Conservation (phyloP, 139 green algal species). For the Yamagishiella unicocca region DNA sequence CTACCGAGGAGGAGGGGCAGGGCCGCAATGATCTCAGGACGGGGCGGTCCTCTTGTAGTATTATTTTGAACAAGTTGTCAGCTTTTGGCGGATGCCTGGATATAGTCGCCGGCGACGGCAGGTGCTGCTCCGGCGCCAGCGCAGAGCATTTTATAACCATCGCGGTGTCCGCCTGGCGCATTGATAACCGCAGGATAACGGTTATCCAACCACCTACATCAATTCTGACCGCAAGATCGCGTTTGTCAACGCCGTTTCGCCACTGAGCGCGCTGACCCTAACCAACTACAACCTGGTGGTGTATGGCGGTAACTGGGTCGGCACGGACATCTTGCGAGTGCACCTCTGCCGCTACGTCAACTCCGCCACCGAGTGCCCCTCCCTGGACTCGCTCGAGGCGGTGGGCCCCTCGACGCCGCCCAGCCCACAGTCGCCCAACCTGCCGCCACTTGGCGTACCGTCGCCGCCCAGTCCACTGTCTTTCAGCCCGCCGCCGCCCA, state of each 20-base stretch:
- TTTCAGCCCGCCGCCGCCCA: not conserved
- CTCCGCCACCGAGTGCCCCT: not conserved
- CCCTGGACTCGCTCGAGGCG: not conserved
- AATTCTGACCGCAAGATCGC: not conserved
- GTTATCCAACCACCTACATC: constrained; percentile 1
- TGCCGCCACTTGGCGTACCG: not conserved
- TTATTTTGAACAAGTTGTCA: not conserved
- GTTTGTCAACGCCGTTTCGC: not conserved
- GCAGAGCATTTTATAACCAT: not conserved
- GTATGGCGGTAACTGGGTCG: constrained; percentile 4
- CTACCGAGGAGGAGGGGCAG: too few relatives aligned
- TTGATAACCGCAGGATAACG: not conserved
- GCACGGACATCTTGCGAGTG: constrained; percentile 1
- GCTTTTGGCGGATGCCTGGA: not conserved
- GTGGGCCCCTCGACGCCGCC: not conserved
- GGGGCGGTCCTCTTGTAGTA: not conserved
- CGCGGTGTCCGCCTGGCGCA: not conserved
- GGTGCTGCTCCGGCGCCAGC: not conserved
- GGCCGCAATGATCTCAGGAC: not conserved
- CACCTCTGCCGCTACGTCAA: not conserved
- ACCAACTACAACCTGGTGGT: not conserved
- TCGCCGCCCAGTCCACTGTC: not conserved
- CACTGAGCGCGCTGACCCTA: not conserved
- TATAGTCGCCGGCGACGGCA: not conserved
- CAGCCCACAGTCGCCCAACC: not conserved